These are phyloP conservation scores for Aspergillus carlsbadensis DNA, from an alignment of 495 filamentous ascomycete species.

Conservation along the genomic window DNA sequence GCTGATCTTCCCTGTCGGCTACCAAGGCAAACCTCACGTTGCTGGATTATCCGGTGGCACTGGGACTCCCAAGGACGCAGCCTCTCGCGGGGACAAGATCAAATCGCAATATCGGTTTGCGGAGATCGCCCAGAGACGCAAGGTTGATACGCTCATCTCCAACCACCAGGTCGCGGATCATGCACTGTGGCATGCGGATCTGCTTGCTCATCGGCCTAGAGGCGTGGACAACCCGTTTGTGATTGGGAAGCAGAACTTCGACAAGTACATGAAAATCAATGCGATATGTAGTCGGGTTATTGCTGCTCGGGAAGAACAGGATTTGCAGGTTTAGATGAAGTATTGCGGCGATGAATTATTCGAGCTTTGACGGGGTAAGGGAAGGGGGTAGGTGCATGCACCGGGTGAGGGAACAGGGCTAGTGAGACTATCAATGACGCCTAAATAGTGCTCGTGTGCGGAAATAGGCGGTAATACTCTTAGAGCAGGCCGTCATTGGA, in stretches of 20 bases:
- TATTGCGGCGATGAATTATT: too few species aligned
- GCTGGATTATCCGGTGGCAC: not conserved
- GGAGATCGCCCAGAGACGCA: not conserved
- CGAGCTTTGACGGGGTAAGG: too few species aligned
- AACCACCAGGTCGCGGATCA: not conserved
- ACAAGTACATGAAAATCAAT: not conserved
- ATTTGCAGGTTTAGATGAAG: slow-evolving; percentile 1
- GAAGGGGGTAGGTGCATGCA: too few species aligned
- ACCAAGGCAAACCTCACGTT: not conserved
- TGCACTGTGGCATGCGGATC: not conserved
- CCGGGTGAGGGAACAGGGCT: too few species aligned
- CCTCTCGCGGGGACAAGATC: not conserved
- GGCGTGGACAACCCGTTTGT: not conserved
- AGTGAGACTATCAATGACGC: too few species aligned
- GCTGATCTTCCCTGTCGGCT: not conserved
- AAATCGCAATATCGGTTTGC: not conserved
- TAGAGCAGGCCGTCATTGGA: too few species aligned
- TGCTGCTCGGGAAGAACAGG: not conserved
- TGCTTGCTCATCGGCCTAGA: not conserved
- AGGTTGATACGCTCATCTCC: not conserved
- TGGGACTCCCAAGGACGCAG: not conserved
- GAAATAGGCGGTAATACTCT: too few species aligned
- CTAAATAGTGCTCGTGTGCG: too few species aligned
- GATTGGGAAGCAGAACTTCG: not conserved
- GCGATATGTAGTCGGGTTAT: not conserved